Conservation (phyloP, 176 grass and related monocot genomes). For the Pharus latifolius region DNA sequence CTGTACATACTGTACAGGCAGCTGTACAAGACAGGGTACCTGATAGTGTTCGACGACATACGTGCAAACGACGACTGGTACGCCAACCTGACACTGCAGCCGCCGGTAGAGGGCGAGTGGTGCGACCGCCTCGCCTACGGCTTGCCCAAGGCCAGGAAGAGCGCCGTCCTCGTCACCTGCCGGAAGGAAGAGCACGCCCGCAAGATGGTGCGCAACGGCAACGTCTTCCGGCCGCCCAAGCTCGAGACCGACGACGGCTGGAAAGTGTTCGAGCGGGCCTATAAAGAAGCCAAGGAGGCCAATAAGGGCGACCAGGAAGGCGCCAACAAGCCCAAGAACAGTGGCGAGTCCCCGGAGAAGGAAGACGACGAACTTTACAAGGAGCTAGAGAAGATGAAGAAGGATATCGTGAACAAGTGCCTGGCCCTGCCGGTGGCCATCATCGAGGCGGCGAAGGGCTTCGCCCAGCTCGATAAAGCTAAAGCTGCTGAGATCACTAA, state of each 20-base stretch:
- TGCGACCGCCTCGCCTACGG: slow-evolving; percentile 42
- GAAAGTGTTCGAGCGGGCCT: slow-evolving; percentile 20
- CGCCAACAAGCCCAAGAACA: neutral
- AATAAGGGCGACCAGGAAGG: neutral
- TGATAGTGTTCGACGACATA: too few relatives aligned
- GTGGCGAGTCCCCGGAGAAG: too few relatives aligned
- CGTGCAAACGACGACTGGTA: too few relatives aligned
- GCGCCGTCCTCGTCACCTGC: slow-evolving; percentile 44
- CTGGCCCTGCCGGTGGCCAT: slow-evolving; percentile 39
- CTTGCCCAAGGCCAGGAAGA: slow-evolving; percentile 23
- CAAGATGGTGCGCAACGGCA: slow-evolving; percentile 32
- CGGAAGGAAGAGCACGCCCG: slow-evolving; percentile 30
- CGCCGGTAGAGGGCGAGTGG: too few relatives aligned
- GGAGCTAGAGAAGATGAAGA: neutral
- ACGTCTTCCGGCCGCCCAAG: slow-evolving; percentile 7
- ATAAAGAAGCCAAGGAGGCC: neutral
- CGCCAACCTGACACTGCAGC: too few relatives aligned
- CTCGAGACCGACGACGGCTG: neutral
- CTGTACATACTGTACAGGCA: too few relatives aligned
- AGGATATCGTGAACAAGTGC: slow-evolving; percentile 23
- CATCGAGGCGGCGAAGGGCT: slow-evolving; percentile 30
- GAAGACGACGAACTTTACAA: neutral
- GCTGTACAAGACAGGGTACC: too few relatives aligned
- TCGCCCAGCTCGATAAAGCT: neutral
- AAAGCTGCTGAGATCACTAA: neutral